Percentiles rank a stretch among this genome's conserved stretches.
phyloP scores from a whole-genome alignment of 1,284 basidiomycete species.

The Takashimella tepidaria region DNA sequence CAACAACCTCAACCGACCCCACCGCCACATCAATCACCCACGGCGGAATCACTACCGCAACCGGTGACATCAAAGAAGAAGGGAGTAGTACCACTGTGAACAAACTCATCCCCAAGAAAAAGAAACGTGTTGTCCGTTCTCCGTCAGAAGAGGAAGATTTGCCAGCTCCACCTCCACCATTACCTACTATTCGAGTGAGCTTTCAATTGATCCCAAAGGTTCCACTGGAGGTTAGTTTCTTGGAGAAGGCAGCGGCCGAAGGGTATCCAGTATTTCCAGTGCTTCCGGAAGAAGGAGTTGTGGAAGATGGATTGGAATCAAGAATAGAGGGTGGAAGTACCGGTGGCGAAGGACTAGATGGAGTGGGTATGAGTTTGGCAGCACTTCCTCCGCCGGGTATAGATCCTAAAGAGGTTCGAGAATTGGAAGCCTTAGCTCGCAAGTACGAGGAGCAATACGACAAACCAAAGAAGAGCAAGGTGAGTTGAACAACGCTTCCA shows the following conservation, averaged over 20 bases:
- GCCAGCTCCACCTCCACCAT: constrained; percentile 39
- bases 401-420: constrained; percentile 7
- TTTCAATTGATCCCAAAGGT: constrained; percentile 13
- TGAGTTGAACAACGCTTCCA: constrained; percentile 6
- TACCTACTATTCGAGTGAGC: constrained; percentile 41
- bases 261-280: constrained; percentile 14
- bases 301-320: constrained; percentile 5
- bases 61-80: constrained; percentile 2
- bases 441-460: constrained; percentile 36
- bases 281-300: constrained; percentile 13
- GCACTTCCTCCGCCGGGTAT: constrained; percentile 6
- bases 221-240: constrained; percentile 38
- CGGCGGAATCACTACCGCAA: neutral
- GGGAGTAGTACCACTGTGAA: constrained; percentile 15
- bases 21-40: constrained; percentile 1
- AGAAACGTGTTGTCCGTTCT: constrained; percentile 27
- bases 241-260: constrained; percentile 28
- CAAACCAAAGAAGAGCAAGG: constrained; percentile 21
- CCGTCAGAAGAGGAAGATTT: constrained; percentile 37
- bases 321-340: constrained; percentile 8
- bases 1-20: neutral
- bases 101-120: constrained; percentile 29
- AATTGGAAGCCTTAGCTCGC: constrained; percentile 31
- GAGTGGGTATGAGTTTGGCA: constrained; percentile 1
- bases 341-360: constrained; percentile 1